A percentile compares a stretch with the other conserved stretches of the same genome.
Evolutionary conservation across 345 rosid genomes (phyloP).

Genomic region (Geranium rotundifolium): DNA sequence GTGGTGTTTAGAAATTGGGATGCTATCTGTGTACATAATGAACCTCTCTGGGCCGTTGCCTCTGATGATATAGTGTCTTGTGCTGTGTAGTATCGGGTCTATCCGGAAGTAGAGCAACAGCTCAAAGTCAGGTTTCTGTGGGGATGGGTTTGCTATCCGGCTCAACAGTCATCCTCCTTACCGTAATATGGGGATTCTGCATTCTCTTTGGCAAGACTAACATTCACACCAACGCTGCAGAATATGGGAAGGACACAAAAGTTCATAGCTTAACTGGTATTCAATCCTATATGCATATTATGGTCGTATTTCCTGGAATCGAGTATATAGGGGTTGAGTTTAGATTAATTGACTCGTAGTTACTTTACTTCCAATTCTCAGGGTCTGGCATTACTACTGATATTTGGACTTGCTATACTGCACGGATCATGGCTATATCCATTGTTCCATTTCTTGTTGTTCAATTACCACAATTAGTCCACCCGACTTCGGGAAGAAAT

Average conservation of each 20-base stretch:
- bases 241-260: constrained; percentile 41
- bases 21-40: too few species aligned
- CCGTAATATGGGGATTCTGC: constrained; percentile 81
- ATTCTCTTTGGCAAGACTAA: constrained; percentile 65
- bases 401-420: constrained; percentile 38
- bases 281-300: not conserved
- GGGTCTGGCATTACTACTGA: constrained; percentile 32
- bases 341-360: too few species aligned
- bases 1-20: too few species aligned
- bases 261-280: constrained; percentile 46
- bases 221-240: constrained; percentile 29
- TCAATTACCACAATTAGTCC: constrained; percentile 29
- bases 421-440: constrained; percentile 32
- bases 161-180: constrained; percentile 78
- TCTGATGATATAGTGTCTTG: not conserved
- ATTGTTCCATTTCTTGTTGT: constrained; percentile 32
- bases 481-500: constrained; percentile 27
- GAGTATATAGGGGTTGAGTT: too few species aligned
- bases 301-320: too few species aligned
- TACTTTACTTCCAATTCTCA: not conserved
- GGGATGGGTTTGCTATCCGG: constrained; percentile 94
- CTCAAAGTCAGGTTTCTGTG: constrained; percentile 80
- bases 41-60: too few species aligned
- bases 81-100: constrained; percentile 63
- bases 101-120: constrained; percentile 52